Base-by-base conservation (phyloP, 495 filamentous ascomycete species). In the Penicillium desertorum region DNA sequence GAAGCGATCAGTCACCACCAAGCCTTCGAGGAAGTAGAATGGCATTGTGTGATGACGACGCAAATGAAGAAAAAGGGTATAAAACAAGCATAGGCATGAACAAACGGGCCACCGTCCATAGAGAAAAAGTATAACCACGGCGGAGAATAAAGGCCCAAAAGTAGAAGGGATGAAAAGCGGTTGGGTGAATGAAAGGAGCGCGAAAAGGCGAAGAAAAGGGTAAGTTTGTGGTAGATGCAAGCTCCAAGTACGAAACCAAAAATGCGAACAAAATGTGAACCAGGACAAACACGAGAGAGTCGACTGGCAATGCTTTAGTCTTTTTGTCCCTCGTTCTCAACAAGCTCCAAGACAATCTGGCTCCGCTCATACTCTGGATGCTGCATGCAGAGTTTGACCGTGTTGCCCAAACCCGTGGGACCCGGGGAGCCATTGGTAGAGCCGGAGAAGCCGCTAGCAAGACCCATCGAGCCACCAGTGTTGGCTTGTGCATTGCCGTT, bases 341-440 rank as follows among this genome's bases (percentile, higher is more conserved):
- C 71, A 81, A 98, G 80, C 72, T 98, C 95, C 60, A 98, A 72
- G 52, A 98, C 86, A 59, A 98, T 83, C 76, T 96, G 91, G 58
- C 82, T 86, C 22, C 88, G 82, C 46, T 89, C 79, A 56, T 87
- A 76, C 71, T 95, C 89, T 1, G 94, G 94, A 74, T 98, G 93
- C 63, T 91, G 90, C 90, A 98, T 93, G 60, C 88, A 89, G 41
- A 98, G 83, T 81, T 98, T 98, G 52, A 98, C 86, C 2, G 86
- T 96, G 56, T 85, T 74, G 14, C 71, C 69, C 17, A 48, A 3
- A 2, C 29, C 45, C 2, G 34, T 54, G 23, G 41, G 54, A 1
- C 60, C 66, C 7, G 62, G 42, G 3, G 66, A 62, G 4, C 76
- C 75, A 59, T 78, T 78, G 0, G 54, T 51, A 5, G 41, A 25